These are phyloP conservation scores for Sporothrix brunneoviolacea DNA, from an alignment of 2,329 filamentous ascomycete species.

Conservation along the genomic window DNA sequence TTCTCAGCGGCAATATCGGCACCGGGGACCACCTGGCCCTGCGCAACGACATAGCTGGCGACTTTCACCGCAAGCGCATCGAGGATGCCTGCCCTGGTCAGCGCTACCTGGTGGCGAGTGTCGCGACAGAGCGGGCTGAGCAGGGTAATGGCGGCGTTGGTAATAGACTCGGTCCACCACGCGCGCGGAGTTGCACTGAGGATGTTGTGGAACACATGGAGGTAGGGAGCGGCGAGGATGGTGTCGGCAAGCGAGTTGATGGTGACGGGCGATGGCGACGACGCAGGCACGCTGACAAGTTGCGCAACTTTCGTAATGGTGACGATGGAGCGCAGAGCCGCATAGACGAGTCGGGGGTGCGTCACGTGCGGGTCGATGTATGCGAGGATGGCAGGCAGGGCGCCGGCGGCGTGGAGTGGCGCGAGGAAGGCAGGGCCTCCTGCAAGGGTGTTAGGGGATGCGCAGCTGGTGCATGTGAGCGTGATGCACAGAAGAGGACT, in stretches of 20 bases:
- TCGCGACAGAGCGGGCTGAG: slow-evolving; percentile 58
- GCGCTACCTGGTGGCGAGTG: slow-evolving; percentile 61
- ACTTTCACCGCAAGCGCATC: slow-evolving; percentile 71
- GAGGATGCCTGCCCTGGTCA: slow-evolving; percentile 67
- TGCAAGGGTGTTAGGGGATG: slow-evolving; percentile 28
- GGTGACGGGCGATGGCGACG: slow-evolving; percentile 33
- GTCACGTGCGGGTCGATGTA: slow-evolving; percentile 61
- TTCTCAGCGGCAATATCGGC: slow-evolving; percentile 49
- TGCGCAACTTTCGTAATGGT: slow-evolving; percentile 57
- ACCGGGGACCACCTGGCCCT: slow-evolving; percentile 62
- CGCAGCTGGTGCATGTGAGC: slow-evolving; percentile 2
- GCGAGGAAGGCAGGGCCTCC: slow-evolving; percentile 73
- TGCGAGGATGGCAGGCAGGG: slow-evolving; percentile 63
- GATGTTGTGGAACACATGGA: slow-evolving; percentile 59
- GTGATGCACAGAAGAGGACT: slow-evolving; percentile 19
- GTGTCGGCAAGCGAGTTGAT: slow-evolving; percentile 50
- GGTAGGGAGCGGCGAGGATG: slow-evolving; percentile 56
- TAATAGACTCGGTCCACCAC: slow-evolving; percentile 49
- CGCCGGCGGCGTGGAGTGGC: slow-evolving; percentile 62
- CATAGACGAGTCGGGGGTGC: slow-evolving; percentile 60
- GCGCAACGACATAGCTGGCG: slow-evolving; percentile 60
- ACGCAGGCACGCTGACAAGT: slow-evolving; percentile 33
- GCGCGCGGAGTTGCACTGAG: slow-evolving; percentile 48
- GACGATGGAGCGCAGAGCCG: slow-evolving; percentile 67
- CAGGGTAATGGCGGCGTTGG: slow-evolving; percentile 39